These are phyloP conservation scores for Themeda triandra DNA, from an alignment of 176 grass and related monocot genomes.

Conservation along the genomic window DNA sequence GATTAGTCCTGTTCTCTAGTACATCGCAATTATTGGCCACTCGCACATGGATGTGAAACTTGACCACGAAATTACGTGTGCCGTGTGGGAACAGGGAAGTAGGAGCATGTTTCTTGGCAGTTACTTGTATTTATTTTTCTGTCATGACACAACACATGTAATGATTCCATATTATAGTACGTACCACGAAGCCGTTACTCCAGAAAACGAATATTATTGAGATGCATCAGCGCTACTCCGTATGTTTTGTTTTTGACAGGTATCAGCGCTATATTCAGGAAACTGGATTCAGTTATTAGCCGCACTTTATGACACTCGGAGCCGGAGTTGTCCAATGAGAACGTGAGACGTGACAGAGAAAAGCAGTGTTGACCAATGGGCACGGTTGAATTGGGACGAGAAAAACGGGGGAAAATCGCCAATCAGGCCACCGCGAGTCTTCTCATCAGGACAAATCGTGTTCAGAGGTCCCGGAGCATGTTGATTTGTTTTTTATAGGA, in stretches of 20 bases:
- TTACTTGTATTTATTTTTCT: too few species aligned
- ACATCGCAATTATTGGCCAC: background rate
- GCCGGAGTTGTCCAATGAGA: background rate
- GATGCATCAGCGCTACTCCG: background rate
- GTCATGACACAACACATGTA: too few species aligned
- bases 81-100: background rate
- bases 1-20: background rate
- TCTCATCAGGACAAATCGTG: background rate
- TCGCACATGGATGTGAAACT: background rate
- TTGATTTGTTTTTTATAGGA: background rate
- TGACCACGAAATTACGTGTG: background rate
- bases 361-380: conserved; percentile 4
- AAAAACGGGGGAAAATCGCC: background rate
- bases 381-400: background rate
- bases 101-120: background rate
- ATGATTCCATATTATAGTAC: too few species aligned
- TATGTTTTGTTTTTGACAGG: too few species aligned
- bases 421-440: background rate
- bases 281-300: background rate
- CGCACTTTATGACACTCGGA: background rate
- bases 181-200: background rate
- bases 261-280: background rate
- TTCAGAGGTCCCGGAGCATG: background rate
- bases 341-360: background rate
- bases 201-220: background rate